Evolutionary conservation across 345 rosid genomes (phyloP).

Genomic region (Abelmoschus esculentus): DNA sequence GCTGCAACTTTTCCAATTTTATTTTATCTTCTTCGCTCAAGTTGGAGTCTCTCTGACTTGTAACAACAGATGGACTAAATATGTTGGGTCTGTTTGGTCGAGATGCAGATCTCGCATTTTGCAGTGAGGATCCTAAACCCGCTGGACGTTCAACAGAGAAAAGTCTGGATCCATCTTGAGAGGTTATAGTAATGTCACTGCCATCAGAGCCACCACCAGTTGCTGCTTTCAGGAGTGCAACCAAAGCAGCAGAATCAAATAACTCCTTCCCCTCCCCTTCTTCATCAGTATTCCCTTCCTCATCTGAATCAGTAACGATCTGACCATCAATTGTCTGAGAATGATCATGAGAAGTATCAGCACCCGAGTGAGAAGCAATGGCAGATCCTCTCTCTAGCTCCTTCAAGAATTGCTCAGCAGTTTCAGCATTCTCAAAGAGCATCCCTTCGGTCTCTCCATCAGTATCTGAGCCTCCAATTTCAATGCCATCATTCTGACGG

Average conservation of each 20-base stretch:
- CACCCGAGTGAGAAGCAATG: conserved; percentile 45
- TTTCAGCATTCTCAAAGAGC: conserved; percentile 69
- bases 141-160: conserved; percentile 91
- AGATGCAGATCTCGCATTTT: conserved; percentile 56
- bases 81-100: conserved; percentile 49
- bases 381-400: conserved; percentile 60
- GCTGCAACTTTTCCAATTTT: conserved; percentile 74
- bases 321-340: conserved; percentile 67
- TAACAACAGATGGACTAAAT: conserved; percentile 33
- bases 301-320: conserved; percentile 82
- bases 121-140: conserved; percentile 80
- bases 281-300: conserved; percentile 16
- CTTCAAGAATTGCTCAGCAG: conserved; percentile 76
- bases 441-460: conserved; percentile 61
- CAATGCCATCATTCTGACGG: conserved; percentile 26
- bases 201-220: conserved; percentile 57
- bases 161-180: conserved; percentile 85
- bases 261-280: conserved; percentile 73
- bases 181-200: conserved; percentile 56
- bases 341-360: conserved; percentile 44
- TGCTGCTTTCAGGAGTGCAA: conserved; percentile 90
- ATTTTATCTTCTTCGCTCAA: conserved; percentile 77
- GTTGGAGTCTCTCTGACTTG: conserved; percentile 38
- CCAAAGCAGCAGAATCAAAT: conserved; percentile 85
- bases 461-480: conserved; percentile 37